A percentile compares a stretch with the other conserved stretches of the same genome.
Conservation (phyloP, 2,329 filamentous ascomycete genomes). For the Diatrype stigma region DNA sequence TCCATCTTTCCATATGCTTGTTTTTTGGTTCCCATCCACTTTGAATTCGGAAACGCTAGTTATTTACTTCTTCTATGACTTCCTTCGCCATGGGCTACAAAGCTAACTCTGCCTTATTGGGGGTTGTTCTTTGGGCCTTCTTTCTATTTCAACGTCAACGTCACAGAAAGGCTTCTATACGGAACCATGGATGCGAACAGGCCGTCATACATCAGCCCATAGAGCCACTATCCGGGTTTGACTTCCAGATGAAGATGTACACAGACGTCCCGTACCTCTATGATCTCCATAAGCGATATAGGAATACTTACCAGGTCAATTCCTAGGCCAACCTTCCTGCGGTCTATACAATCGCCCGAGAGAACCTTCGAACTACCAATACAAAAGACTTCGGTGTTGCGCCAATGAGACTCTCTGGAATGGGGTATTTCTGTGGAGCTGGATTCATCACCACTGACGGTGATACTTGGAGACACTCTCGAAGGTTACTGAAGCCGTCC, state of each 20-base stretch:
- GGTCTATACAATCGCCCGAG: not conserved
- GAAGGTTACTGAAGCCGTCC: constrained; percentile 7
- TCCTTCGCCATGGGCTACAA: no score
- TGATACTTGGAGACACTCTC: constrained; percentile 5
- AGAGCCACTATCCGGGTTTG: constrained; percentile 5
- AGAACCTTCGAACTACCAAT: constrained; percentile 4
- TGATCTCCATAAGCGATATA: constrained; percentile 1
- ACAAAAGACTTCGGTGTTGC: constrained; percentile 7
- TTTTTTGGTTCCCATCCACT: no score
- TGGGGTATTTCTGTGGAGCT: constrained; percentile 5
- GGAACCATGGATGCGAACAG: constrained; percentile 2
- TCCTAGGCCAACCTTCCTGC: constrained; percentile 1
- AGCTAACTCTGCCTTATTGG: not conserved
- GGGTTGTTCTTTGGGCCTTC: constrained; percentile 1
- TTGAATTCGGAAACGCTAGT: no score
- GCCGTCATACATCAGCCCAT: constrained; percentile 3
- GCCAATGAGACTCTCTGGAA: constrained; percentile 5
- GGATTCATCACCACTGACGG: constrained; percentile 10
- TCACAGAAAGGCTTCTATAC: not conserved
- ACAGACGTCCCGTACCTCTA: constrained; percentile 1
- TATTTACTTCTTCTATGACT: no score
- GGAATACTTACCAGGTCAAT: constrained; percentile 2
- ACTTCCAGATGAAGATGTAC: constrained; percentile 7
- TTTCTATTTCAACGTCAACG: constrained; percentile 2
- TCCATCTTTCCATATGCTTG: no score